Conservation (phyloP, 257 asterid species). For the Lithospermum erythrorhizon region DNA sequence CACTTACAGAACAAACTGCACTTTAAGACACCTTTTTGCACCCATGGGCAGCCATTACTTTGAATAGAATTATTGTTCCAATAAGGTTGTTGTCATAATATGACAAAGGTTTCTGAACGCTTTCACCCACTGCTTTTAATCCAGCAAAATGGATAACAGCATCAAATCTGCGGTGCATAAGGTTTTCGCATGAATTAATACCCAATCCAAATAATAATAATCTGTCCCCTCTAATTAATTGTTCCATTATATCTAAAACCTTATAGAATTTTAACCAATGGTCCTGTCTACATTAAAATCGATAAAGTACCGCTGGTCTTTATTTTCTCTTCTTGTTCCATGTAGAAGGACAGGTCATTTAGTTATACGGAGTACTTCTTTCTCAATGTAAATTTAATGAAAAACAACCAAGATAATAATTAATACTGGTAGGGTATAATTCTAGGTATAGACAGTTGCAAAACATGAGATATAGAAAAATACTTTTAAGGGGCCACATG, state of each 20-base stretch:
- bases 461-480: background rate
- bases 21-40: constrained; percentile 52
- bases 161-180: constrained; percentile 48
- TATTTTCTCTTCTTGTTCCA: too few species aligned
- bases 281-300: background rate
- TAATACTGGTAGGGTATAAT: too few species aligned
- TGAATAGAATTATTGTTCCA: constrained; percentile 69
- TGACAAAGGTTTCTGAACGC: constrained; percentile 76
- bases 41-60: constrained; percentile 93
- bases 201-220: too few species aligned
- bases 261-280: background rate
- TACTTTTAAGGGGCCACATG: background rate
- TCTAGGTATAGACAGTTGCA: too few species aligned
- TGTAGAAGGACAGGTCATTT: background rate
- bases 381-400: background rate
- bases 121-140: constrained; percentile 96
- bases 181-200: constrained; percentile 8
- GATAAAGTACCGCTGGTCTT: background rate
- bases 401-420: background rate
- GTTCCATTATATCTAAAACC: background rate
- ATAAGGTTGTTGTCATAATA: constrained; percentile 76
- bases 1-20: background rate
- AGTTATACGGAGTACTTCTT: background rate
- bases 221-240: background rate
- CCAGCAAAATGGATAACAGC: constrained; percentile 99